phyloP scores from a whole-genome alignment of 148 eudicot species.

The Gaultheria prostrata region DNA sequence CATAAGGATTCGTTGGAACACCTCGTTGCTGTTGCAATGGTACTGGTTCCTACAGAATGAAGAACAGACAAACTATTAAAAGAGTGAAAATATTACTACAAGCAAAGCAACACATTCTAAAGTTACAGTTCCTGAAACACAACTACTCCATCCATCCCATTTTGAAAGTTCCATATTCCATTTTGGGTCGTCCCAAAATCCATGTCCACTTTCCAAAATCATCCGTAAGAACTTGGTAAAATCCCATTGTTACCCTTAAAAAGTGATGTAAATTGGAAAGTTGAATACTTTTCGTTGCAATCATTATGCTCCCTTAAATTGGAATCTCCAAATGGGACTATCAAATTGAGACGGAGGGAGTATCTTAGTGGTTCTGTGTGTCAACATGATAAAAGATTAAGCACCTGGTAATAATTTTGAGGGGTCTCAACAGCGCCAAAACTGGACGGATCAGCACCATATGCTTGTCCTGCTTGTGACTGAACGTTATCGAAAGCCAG shows the following conservation, averaged over 20 bases:
- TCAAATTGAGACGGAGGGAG: too few relatives aligned
- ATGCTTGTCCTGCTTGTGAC: conserved; percentile 34
- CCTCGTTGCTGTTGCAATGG: conserved; percentile 19
- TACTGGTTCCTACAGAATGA: conserved; percentile 15
- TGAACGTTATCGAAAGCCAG: conserved; percentile 37
- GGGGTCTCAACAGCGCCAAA: conserved; percentile 40
- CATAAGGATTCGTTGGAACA: conserved; percentile 9
- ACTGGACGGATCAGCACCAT: conserved; percentile 41
- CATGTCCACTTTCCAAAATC: too few relatives aligned
- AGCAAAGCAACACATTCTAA: conserved; percentile 1
- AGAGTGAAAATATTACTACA: background rate
- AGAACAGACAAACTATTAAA: background rate
- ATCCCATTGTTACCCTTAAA: too few relatives aligned
- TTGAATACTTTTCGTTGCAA: too few relatives aligned
- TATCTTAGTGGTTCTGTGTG: background rate
- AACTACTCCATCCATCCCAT: background rate
- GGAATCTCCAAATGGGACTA: too few relatives aligned
- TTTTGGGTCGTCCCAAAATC: too few relatives aligned
- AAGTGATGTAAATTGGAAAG: too few relatives aligned
- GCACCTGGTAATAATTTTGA: conserved; percentile 60
- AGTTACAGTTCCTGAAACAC: conserved; percentile 7
- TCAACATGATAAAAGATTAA: conserved; percentile 8
- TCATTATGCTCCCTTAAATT: too few relatives aligned
- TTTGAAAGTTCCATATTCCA: too few relatives aligned
- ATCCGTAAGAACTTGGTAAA: too few relatives aligned